Evolutionary conservation across 305 asterid species (phyloP), one percentile per base, ranked within the genome.

Genomic region (Withania somnifera): DNA sequence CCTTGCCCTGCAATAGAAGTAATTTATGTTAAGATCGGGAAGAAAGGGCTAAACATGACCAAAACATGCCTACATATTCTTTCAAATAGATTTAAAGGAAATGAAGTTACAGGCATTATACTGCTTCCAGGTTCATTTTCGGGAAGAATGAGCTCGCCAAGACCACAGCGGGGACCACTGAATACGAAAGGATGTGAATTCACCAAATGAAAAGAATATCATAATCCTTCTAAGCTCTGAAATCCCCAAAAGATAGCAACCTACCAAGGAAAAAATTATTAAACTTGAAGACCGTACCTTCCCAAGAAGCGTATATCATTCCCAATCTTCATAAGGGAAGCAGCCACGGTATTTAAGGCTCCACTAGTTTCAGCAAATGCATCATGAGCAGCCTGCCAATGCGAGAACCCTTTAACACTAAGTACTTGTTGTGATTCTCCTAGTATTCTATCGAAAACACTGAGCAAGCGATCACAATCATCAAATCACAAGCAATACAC

Each of bases 71-170:
- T 47, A 47, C 42, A 73, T 26, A 47, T 50, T 73, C 79, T 73
- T 73, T 73, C 60, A 73, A 32, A 47, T 34, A 47, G 60, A 52
- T 47, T 14, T 10, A 26, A 73, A 51, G 57, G 58, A 71, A 71
- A 45, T 71, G 24, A 71, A 71, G 66, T 87, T 94, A 95, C 98
- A 82, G 98, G 99, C 98, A 96, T 96, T 82, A 96, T 94, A 85
- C 99, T 94, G 96, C 98, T 96, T 82, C 99, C 98, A 42, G 99
- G 98, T 89, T 96, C 99, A 89, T 96, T 96, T 88, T 96, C 99
- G 67, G 99, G 99, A 86, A 96, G 99, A 81, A 91, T 88, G 86
- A 94, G 97, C 85, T 96, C 98, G 38, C 99, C 99, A 17, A 96
- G 92, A 86, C 99, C 99, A 84, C 98, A 96, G 3, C 99, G 98